Conservation (phyloP, 148 eudicot species). For the Amaranthus hypochondriacus region DNA sequence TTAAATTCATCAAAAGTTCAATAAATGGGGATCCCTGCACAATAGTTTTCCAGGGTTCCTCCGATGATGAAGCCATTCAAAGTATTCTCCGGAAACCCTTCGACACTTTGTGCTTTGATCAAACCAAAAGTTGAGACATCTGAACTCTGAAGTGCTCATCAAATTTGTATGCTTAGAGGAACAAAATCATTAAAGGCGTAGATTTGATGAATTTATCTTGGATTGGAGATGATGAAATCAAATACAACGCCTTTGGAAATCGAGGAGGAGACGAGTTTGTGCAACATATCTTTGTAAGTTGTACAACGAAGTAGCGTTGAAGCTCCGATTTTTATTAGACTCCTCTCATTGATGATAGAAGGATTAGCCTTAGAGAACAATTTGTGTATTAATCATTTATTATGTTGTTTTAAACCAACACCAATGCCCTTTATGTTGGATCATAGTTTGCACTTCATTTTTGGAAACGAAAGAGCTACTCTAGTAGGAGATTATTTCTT, state of each 20-base stretch:
- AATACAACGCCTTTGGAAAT: background rate
- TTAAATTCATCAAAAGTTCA: slow-evolving; percentile 43
- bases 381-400: no score
- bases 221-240: background rate
- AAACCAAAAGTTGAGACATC: slow-evolving; percentile 11
- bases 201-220: background rate
- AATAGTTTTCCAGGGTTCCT: slow-evolving; percentile 51
- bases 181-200: background rate
- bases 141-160: background rate
- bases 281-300: no score
- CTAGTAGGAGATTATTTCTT: no score
- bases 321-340: no score
- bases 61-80: slow-evolving; percentile 24
- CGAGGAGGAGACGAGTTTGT: background rate
- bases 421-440: no score
- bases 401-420: no score
- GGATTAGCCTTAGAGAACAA: no score
- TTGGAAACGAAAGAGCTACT: no score
- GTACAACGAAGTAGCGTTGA: no score
- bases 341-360: no score
- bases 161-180: background rate
- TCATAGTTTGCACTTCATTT: no score
- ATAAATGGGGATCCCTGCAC: slow-evolving; percentile 41
- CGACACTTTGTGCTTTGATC: slow-evolving; percentile 24
- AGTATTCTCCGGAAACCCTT: slow-evolving; percentile 36